phyloP scores from a whole-genome alignment of 129 eudicot species.

The Logfia minima region DNA sequence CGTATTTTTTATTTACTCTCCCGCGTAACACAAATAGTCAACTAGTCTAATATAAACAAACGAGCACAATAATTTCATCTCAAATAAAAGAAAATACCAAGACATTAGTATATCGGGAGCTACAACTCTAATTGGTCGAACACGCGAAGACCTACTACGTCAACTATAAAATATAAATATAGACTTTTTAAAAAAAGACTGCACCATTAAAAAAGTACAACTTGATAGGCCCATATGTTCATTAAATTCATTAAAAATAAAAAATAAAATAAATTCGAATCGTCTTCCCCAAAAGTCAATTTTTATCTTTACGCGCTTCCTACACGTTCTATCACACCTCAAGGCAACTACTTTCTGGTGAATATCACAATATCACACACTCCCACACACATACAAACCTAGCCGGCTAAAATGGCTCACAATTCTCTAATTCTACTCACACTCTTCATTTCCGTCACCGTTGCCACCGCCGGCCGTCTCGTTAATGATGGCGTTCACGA shows the following conservation, averaged over 20 bases:
- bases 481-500: conserved; percentile 45
- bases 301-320: conserved; percentile 28
- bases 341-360: background rate
- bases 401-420: conserved; percentile 20
- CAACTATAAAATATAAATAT: too few species aligned
- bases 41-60: too few species aligned
- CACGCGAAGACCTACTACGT: too few species aligned
- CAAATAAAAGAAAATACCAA: too few species aligned
- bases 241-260: too few species aligned
- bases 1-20: too few species aligned
- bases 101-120: too few species aligned
- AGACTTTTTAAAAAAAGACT: background rate
- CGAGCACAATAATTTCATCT: too few species aligned
- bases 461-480: conserved; percentile 38
- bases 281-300: conserved; percentile 8
- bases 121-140: too few species aligned
- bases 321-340: conserved; percentile 24
- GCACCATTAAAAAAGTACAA: background rate
- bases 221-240: background rate
- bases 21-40: too few species aligned
- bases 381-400: background rate
- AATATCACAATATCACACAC: conserved; percentile 27
- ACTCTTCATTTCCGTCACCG: conserved; percentile 20
- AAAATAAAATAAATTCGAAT: background rate
- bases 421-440: conserved; percentile 26